Base-by-base conservation (phyloP, 371 early-diverging fungal genomes). In the Massospora cicadina region DNA sequence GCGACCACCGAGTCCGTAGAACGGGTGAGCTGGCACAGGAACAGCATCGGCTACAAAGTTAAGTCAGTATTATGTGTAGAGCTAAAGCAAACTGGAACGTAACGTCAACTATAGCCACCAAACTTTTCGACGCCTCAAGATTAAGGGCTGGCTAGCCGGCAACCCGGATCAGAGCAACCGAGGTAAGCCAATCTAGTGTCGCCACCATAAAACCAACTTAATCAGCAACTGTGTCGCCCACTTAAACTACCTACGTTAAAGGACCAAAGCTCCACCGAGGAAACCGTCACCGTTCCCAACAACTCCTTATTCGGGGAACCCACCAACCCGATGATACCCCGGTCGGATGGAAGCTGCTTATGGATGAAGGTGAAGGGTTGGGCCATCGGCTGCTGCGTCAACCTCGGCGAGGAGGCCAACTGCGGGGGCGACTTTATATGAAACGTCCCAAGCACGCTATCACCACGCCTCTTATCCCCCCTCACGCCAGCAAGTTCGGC, bases 261-360 rank as follows among this genome's bases (percentile, higher is more conserved):
- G 2, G 43, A 24, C 62, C 62, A 62, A 10, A 62, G 26, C 43
- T 62, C 62, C n/a, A 62, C 62, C 23, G 62, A 62, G 10, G 33
- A 33, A 12, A 33, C n/a, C 10, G 62, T 62, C 10, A 62, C 10
- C 2, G 53, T 33, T 30, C 32, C 43, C 26, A 62, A 31, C 32
- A 33, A 31, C 21, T 62, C 62, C 43, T 62, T 62, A 31, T 31
- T 62, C 12, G 62, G 62, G 43, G 33, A 12, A 2, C 32, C 31
- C 23, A 7, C 21, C 43, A 62, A 29, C 32, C 28, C 24, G 31
- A 62, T n/a, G 13, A 62, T 62, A 10, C 62, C 62, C 43, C 26
- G 31, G 25, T 62, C 62, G 12, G 25, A 21, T 43, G 62, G 62
- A 43, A 62, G 25, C 5, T 43, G 43, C 43, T 43, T 43, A 43